Evolutionary conservation across 306 rosid genomes (phyloP).

Genomic region (Medicago ruthenica): DNA sequence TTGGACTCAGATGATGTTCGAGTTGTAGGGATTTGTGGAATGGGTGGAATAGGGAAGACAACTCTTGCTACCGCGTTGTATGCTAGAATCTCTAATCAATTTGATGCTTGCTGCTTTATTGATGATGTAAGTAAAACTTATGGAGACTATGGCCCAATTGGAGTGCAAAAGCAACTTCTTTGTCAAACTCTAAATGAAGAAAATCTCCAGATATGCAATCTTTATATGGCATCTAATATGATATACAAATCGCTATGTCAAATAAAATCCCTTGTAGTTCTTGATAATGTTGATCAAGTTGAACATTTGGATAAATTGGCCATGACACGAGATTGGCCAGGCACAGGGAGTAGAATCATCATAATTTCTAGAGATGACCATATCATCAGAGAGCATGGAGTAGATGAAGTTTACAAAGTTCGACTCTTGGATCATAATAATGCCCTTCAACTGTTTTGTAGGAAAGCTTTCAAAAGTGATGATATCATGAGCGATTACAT

Average conservation of each 20-base stretch:
- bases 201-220: not conserved
- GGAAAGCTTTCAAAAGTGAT: conserved; percentile 39
- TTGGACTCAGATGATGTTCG: not conserved
- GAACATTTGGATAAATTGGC: conserved; percentile 5
- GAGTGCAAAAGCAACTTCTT: conserved; percentile 8
- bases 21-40: conserved; percentile 32
- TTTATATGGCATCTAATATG: not conserved
- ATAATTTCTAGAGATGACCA: conserved; percentile 26
- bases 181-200: not conserved
- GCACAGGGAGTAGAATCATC: conserved; percentile 31
- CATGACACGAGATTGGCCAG: not conserved
- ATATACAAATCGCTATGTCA: not conserved
- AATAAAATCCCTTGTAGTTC: conserved; percentile 1
- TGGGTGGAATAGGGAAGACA: not conserved
- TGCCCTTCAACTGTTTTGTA: conserved; percentile 31
- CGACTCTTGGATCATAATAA: not conserved
- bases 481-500: not conserved
- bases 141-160: not conserved
- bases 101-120: conserved; percentile 1
- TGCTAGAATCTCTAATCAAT: conserved; percentile 12
- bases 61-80: conserved; percentile 10
- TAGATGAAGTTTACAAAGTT: no score
- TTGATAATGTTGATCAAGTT: conserved; percentile 19
- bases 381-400: conserved; percentile 10
- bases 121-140: not conserved